Percentiles rank a stretch among this genome's conserved stretches.
Conservation (phyloP, 2,329 filamentous ascomycete genomes). For the Hypoxylon rubiginosum region DNA sequence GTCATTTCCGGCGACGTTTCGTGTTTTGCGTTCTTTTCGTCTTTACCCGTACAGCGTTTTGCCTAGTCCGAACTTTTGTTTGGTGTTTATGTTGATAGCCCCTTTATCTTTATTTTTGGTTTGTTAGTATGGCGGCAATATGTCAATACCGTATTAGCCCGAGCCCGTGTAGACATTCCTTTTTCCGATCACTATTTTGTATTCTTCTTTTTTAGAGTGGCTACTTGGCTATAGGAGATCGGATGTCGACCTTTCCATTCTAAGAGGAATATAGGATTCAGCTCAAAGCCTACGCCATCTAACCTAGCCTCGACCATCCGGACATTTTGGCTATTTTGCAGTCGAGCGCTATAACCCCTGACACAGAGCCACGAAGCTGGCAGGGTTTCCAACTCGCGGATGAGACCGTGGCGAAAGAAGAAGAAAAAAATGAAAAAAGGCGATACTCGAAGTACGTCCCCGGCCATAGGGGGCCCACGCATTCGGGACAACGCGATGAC, state of each 20-base stretch:
- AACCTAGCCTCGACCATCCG: slow-evolving; percentile 3
- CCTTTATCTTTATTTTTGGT: background rate
- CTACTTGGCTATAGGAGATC: background rate
- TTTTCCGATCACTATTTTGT: no score
- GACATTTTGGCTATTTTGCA: slow-evolving; percentile 27
- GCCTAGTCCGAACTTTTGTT: background rate
- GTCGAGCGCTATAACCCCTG: background rate
- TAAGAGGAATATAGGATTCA: background rate
- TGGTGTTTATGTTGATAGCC: background rate
- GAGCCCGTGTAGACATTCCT: background rate
- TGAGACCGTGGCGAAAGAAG: slow-evolving; percentile 9
- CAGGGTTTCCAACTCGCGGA: slow-evolving; percentile 8
- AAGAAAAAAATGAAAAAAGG: background rate
- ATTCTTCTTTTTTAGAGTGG: background rate
- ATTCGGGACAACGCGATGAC: slow-evolving; percentile 35
- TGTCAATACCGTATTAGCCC: background rate
- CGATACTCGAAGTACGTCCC: background rate
- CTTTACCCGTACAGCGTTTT: slow-evolving; percentile 17
- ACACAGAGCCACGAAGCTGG: slow-evolving; percentile 6
- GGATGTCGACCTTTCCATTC: background rate
- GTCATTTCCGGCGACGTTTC: slow-evolving; percentile 21
- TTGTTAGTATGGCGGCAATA: no score
- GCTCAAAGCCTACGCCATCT: slow-evolving; percentile 4
- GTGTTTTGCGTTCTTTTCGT: slow-evolving; percentile 1
- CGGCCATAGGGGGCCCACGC: slow-evolving; percentile 31